Evolutionary conservation across 371 early-diverging fungal species (phyloP).

Genomic region (Lichtheimia hyalospora): DNA sequence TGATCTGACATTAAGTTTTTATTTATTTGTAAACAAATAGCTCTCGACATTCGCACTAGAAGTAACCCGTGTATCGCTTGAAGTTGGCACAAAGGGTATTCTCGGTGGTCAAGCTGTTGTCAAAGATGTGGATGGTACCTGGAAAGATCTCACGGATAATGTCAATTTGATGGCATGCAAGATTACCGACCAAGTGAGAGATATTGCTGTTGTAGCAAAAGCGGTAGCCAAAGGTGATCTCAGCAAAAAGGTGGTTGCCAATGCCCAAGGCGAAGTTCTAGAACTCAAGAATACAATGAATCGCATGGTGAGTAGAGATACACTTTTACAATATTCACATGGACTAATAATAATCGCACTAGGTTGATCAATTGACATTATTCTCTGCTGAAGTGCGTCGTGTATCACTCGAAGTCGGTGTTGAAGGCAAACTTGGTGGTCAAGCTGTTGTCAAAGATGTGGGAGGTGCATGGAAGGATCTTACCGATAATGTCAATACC

Average conservation of each 20-base stretch:
- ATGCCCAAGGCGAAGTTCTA: constrained; percentile 43
- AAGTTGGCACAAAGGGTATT: constrained; percentile 68
- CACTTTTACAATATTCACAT: not conserved
- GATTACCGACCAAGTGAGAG: constrained; percentile 57
- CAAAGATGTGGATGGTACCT: constrained; percentile 53
- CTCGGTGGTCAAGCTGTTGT: constrained; percentile 65
- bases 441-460: constrained; percentile 47
- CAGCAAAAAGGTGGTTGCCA: constrained; percentile 34
- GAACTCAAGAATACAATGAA: constrained; percentile 46
- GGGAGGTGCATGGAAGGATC: constrained; percentile 53
- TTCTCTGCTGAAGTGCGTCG: constrained; percentile 49
- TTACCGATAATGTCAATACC: constrained; percentile 53
- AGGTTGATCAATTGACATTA: constrained; percentile 37
- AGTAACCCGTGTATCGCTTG: constrained; percentile 62
- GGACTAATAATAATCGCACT: not conserved
- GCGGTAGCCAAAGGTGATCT: constrained; percentile 59
- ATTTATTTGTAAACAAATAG: constrained; percentile 6
- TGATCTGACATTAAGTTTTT: not conserved
- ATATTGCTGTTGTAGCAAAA: constrained; percentile 57
- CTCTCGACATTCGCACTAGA: constrained; percentile 55
- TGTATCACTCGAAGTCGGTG: constrained; percentile 51
- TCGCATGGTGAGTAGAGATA: constrained; percentile 32
- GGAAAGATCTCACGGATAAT: constrained; percentile 64
- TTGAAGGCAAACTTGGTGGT: constrained; percentile 48
- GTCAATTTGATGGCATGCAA: constrained; percentile 63